Conservation (phyloP, 345 rosid species). For the Rhodomyrtus tomentosa region DNA sequence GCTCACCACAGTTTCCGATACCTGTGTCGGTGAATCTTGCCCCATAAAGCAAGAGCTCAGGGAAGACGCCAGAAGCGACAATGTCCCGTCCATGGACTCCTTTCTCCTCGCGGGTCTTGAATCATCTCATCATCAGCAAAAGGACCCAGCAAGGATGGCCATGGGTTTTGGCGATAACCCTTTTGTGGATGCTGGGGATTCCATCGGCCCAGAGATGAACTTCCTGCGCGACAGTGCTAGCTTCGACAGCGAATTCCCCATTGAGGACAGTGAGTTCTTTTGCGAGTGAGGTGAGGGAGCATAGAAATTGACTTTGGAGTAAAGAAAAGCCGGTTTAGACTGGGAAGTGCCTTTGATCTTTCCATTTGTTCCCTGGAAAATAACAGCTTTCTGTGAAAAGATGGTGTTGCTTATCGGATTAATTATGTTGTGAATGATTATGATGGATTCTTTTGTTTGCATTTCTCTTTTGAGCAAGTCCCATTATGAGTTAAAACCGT, state of each 20-base stretch:
- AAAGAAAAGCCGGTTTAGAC: not conserved
- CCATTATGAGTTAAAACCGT: not conserved
- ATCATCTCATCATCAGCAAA: not conserved
- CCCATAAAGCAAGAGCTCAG: not conserved
- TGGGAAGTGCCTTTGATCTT: not conserved
- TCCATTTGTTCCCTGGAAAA: not conserved
- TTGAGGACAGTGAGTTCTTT: not conserved
- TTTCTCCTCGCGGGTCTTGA: not conserved
- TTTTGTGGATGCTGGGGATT: not conserved
- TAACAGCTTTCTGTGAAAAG: not conserved
- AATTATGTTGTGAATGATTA: not conserved
- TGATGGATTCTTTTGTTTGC: not conserved
- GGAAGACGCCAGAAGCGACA: slow-evolving; percentile 4
- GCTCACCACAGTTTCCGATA: not conserved
- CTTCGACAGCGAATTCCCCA: not conserved
- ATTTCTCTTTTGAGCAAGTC: not conserved
- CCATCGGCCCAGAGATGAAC: not conserved
- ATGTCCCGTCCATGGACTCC: not conserved
- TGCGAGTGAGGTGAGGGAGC: not conserved
- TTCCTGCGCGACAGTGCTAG: not conserved
- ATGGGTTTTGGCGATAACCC: not conserved
- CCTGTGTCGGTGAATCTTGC: not conserved
- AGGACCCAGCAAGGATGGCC: not conserved
- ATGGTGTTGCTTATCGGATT: not conserved
- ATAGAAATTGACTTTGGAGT: not conserved